Evolutionary conservation across 2,329 filamentous ascomycete species (phyloP), one percentile per base, ranked within the genome.

Genomic region (Furcasterigmium furcatum): DNA sequence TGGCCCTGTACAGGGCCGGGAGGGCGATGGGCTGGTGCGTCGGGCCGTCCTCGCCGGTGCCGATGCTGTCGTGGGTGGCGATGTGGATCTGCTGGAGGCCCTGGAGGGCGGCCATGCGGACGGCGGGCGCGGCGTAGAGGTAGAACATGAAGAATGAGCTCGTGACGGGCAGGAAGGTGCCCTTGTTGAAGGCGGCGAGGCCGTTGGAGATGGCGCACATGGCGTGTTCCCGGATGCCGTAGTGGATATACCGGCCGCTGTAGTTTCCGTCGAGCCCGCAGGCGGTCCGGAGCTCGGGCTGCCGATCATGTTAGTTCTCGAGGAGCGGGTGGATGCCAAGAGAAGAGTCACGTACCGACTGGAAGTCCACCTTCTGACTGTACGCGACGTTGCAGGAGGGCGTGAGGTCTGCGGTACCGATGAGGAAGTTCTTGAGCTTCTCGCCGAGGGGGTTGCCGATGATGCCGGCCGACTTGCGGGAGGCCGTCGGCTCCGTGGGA

Each of bases 131-230:
- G 9, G 52, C 53, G 46, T 67, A 69, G 5, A 76, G 62, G 52
- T 82, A 82, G 60, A 83, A 83, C 76, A 84, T 83, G 66, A 82
- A 82, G 63, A 83, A 84, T 5, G 70, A 72, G 0, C 75, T 74
- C 1, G 79, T 84, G 29, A 82, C 62, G 0, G 79, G 79, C 8
- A 84, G 61, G 51, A 83, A 72, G 0, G 77, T 79, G 20, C 70
- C 73, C 29, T 69, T 74, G 47, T 67, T 65, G 48, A 70, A 84
- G 2, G 81, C 81, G 0, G 81, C 79, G 4, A 85, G 60, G 4
- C 80, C 82, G 56, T 80, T 80, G 7, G 73, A 71, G 20, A 80
- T 75, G 24, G 73, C 63, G 3, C 70, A 71, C 81, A 85, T 84
- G 45, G 79, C 79, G 55, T 83, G 79, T 52, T 83, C 79, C 5